These are phyloP conservation scores for Clitopilus passeckerianus DNA, from an alignment of 768 basidiomycete genomes.

Conservation along the genomic window DNA sequence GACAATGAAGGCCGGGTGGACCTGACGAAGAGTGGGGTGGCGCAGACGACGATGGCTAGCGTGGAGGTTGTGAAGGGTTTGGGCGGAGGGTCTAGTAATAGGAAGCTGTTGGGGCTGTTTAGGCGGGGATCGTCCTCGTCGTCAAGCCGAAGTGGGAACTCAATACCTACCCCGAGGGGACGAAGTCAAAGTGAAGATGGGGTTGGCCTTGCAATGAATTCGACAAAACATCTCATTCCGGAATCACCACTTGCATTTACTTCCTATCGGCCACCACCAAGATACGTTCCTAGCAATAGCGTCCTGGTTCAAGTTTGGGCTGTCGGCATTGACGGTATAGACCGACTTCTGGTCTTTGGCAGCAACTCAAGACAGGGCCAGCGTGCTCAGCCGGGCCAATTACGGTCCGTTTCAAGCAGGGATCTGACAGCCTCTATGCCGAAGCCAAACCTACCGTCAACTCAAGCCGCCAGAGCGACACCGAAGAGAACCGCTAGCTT, in stretches of 20 bases:
- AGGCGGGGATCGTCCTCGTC: slow-evolving; percentile 9
- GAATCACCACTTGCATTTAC: slow-evolving; percentile 54
- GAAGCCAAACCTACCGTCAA: slow-evolving; percentile 1
- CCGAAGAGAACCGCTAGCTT: slow-evolving; percentile 15
- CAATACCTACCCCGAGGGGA: not conserved
- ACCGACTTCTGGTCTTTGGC: slow-evolving; percentile 55
- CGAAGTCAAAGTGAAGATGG: slow-evolving; percentile 13
- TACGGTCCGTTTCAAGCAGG: not conserved
- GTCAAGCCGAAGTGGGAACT: not conserved
- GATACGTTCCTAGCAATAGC: slow-evolving; percentile 59
- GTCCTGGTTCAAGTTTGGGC: slow-evolving; percentile 88
- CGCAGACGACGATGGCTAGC: slow-evolving; percentile 86
- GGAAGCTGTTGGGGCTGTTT: slow-evolving; percentile 13
- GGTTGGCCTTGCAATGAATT: slow-evolving; percentile 1
- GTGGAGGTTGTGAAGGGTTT: slow-evolving; percentile 72
- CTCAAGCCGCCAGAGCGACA: slow-evolving; percentile 5
- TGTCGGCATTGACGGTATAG: slow-evolving; percentile 77
- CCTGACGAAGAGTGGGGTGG: slow-evolving; percentile 69
- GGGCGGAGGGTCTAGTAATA: slow-evolving; percentile 16
- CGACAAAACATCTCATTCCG: not conserved
- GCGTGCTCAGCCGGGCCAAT: slow-evolving; percentile 2
- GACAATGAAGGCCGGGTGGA: slow-evolving; percentile 55
- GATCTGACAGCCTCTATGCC: not conserved
- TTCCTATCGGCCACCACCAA: slow-evolving; percentile 67
- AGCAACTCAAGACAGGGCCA: slow-evolving; percentile 13